phyloP scores from a whole-genome alignment of 768 basidiomycete species.

The Pholiota microspora region DNA sequence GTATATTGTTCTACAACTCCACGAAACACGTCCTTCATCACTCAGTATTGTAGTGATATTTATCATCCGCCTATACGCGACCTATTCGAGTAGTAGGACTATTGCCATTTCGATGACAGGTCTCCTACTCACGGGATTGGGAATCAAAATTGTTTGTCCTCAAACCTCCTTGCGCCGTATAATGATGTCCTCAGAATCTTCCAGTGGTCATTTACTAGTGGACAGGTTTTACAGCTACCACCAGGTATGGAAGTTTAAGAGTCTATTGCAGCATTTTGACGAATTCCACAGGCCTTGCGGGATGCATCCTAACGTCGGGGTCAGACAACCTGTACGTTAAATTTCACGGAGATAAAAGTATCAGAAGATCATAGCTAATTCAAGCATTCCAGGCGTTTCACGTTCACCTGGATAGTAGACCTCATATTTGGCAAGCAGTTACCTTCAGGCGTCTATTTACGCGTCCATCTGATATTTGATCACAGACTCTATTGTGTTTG shows the following conservation, averaged over 20 bases:
- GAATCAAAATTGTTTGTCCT: conserved; percentile 31
- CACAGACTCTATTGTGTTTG: conserved; percentile 30
- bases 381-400: conserved; percentile 29
- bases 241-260: conserved; percentile 18
- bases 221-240: conserved; percentile 28
- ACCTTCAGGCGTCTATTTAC: neutral
- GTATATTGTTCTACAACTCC: neutral
- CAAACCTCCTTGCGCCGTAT: neutral
- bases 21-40: neutral
- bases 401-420: conserved; percentile 36
- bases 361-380: no score
- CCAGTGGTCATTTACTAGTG: conserved; percentile 37
- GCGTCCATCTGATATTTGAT: neutral
- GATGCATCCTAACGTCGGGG: conserved; percentile 33
- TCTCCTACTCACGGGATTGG: conserved; percentile 25
- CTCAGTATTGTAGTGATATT: conserved; percentile 23
- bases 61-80: conserved; percentile 28
- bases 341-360: no score
- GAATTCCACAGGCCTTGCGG: conserved; percentile 25
- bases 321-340: conserved; percentile 23
- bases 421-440: conserved; percentile 28
- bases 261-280: neutral
- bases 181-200: neutral
- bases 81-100: conserved; percentile 22
- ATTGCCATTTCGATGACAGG: conserved; percentile 19